Conservation (phyloP, 257 asterid genomes). For the Nicotiana tomentosiformis region DNA sequence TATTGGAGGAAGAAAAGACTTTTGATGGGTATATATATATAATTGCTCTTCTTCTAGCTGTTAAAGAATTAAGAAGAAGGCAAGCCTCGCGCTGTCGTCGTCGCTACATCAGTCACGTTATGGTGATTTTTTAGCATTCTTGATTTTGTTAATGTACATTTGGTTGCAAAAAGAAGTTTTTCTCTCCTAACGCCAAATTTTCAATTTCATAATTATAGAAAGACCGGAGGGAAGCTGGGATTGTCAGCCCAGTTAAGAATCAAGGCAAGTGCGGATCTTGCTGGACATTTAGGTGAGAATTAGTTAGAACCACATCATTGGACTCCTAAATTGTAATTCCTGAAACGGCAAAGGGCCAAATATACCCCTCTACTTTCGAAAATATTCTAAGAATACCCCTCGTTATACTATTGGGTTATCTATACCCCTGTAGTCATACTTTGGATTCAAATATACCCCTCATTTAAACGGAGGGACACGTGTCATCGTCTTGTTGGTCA, state of each 20-base stretch:
- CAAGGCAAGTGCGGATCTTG: conserved; percentile 96
- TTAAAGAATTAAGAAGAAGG: too few relatives aligned
- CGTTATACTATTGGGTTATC: too few relatives aligned
- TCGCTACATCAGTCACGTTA: background rate
- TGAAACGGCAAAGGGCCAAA: background rate
- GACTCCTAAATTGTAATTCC: background rate
- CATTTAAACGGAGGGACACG: too few relatives aligned
- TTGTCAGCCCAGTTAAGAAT: conserved; percentile 81
- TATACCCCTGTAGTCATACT: too few relatives aligned
- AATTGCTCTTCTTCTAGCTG: too few relatives aligned
- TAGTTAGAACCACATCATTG: conserved; percentile 1
- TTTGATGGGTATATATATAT: too few relatives aligned
- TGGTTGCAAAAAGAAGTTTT: conserved; percentile 3
- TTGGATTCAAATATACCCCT: too few relatives aligned
- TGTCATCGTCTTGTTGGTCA: too few relatives aligned
- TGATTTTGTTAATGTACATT: background rate
- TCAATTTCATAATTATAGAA: conserved; percentile 34
- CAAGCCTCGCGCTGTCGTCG: too few relatives aligned
- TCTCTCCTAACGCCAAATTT: background rate
- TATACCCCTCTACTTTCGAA: too few relatives aligned
- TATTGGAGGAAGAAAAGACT: too few relatives aligned
- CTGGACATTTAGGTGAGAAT: conserved; percentile 89
- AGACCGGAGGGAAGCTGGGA: conserved; percentile 87
- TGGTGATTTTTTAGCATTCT: background rate
- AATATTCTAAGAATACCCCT: too few relatives aligned